Percentiles rank a stretch among this genome's conserved stretches.
Conservation (phyloP, 805 yeast species). For the Candida adriatica region DNA sequence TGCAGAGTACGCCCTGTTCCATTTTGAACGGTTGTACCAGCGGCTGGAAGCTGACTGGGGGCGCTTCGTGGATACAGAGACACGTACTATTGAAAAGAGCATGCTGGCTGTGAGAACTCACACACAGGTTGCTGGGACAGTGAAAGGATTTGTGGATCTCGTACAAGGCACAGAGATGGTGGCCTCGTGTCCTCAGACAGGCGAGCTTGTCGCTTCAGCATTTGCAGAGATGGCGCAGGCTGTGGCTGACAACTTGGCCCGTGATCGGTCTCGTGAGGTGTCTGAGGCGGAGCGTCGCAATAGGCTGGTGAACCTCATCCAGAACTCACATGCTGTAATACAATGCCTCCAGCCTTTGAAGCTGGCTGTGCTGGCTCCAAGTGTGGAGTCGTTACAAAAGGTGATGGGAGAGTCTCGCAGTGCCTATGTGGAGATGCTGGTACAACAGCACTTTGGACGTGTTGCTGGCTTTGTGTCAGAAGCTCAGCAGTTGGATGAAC, state of each 20-base stretch:
- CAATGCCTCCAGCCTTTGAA: conserved; percentile 31
- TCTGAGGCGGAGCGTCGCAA: conserved; percentile 28
- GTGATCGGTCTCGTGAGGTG: conserved; percentile 17
- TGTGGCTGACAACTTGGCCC: conserved; percentile 25
- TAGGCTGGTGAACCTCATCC: conserved; percentile 39
- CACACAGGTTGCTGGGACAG: conserved; percentile 36
- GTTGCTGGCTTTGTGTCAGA: conserved; percentile 59
- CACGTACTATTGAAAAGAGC: conserved; percentile 34
- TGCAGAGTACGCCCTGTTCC: conserved; percentile 56
- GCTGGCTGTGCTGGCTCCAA: conserved; percentile 9
- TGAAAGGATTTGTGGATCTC: conserved; percentile 42
- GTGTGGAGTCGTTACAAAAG: conserved; percentile 17
- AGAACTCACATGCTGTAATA: conserved; percentile 46
- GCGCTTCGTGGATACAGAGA: conserved; percentile 49
- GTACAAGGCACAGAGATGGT: conserved; percentile 31
- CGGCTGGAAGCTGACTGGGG: conserved; percentile 51
- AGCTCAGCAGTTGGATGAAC: conserved; percentile 45
- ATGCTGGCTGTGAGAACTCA: conserved; percentile 29
- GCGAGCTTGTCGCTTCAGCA: conserved; percentile 22
- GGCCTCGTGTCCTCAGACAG: conserved; percentile 17
- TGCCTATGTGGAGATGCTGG: conserved; percentile 38
- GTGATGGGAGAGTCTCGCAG: conserved; percentile 29
- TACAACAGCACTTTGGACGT: conserved; percentile 57
- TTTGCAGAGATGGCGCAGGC: conserved; percentile 25
- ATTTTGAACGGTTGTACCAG: conserved; percentile 44